Evolutionary conservation across 306 rosid species (phyloP).

Genomic region (Sindora glabra): DNA sequence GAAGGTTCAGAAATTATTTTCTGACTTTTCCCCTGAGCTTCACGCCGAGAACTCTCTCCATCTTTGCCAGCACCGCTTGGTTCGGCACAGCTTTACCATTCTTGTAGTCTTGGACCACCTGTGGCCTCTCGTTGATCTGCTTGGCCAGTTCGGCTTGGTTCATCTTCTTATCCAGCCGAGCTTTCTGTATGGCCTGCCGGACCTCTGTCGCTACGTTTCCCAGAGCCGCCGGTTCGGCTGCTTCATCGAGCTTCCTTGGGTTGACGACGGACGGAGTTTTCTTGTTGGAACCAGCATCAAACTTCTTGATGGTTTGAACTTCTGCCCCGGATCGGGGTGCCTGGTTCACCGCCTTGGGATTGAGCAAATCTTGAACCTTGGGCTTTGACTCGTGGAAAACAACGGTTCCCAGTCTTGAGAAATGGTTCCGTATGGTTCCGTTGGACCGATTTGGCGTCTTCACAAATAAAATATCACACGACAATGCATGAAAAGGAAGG

Average conservation of each 20-base stretch:
- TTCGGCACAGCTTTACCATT: constrained; percentile 71
- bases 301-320: constrained; percentile 55
- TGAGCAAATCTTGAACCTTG: too few species aligned
- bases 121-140: constrained; percentile 65
- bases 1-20: constrained; percentile 18
- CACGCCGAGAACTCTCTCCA: constrained; percentile 63
- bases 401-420: too few species aligned
- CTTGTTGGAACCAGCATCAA: constrained; percentile 54
- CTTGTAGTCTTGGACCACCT: constrained; percentile 85
- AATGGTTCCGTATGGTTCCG: too few species aligned
- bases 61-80: constrained; percentile 66
- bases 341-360: constrained; percentile 63
- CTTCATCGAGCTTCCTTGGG: constrained; percentile 69
- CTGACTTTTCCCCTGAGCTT: constrained; percentile 73
- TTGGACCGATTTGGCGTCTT: too few species aligned
- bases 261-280: constrained; percentile 36
- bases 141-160: constrained; percentile 76
- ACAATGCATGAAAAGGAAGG: too few species aligned
- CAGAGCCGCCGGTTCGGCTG: constrained; percentile 55
- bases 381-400: too few species aligned
- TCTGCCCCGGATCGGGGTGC: constrained; percentile 60
- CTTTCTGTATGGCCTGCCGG: constrained; percentile 61
- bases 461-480: too few species aligned
- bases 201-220: constrained; percentile 54
- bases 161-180: constrained; percentile 71